A percentile compares a stretch with the other conserved stretches of the same genome.
These are phyloP conservation scores for Dendrobium huoshanense DNA, from an alignment of 106 monocot species.

Conservation along the genomic window DNA sequence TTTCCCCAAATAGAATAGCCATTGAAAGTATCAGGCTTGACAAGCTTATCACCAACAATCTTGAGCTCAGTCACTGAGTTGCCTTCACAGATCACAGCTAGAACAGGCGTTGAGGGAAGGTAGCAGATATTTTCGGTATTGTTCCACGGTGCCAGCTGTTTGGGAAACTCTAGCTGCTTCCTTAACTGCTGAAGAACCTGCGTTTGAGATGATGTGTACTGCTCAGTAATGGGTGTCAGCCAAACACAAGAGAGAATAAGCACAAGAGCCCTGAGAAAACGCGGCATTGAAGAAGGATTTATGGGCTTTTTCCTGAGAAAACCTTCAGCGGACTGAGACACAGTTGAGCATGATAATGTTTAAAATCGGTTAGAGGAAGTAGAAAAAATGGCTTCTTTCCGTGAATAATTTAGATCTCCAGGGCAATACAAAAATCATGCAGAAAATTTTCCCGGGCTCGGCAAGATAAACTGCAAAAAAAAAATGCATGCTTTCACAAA, in stretches of 20 bases:
- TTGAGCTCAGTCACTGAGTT: conserved; percentile 59
- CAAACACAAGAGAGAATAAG: conserved; percentile 21
- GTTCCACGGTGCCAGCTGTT: conserved; percentile 53
- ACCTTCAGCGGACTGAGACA: background rate
- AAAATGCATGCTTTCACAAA: background rate
- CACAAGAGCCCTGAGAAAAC: conserved; percentile 6
- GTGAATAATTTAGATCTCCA: background rate
- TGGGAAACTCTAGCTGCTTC: conserved; percentile 79
- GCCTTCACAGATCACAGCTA: conserved; percentile 46
- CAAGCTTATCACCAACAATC: conserved; percentile 63
- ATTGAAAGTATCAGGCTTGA: conserved; percentile 31
- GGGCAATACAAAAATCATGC: background rate
- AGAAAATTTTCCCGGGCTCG: background rate
- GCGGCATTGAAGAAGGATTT: conserved; percentile 23
- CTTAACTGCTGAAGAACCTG: conserved; percentile 64
- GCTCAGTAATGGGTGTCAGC: conserved; percentile 28
- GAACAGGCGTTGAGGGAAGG: conserved; percentile 18
- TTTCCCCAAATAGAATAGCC: conserved; percentile 39
- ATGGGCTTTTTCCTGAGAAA: background rate
- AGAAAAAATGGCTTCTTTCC: background rate
- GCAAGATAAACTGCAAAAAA: background rate
- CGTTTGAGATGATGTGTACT: conserved; percentile 50
- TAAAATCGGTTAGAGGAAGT: background rate
- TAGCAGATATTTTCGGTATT: conserved; percentile 46
- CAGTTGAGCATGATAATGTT: background rate